A percentile compares a stretch with the other conserved stretches of the same genome.
phyloP scores from a whole-genome alignment of 371 early-diverging fungal genomes.

The Mortierella sp. region DNA sequence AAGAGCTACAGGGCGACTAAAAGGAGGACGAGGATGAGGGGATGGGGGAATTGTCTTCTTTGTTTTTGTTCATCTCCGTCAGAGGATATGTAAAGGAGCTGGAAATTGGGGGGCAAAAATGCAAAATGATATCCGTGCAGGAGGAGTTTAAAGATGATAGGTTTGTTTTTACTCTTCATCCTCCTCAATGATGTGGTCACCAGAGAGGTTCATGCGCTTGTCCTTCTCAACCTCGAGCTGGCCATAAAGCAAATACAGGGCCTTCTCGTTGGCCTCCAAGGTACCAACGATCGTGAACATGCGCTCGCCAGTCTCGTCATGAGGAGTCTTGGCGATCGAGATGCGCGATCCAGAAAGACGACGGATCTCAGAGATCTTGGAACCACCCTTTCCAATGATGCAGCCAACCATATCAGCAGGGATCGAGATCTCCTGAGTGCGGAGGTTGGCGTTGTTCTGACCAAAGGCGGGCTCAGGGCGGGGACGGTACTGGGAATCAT shows the following conservation, averaged over 20 bases:
- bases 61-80: no score
- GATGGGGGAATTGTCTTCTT: no score
- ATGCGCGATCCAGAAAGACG: conserved; percentile 86
- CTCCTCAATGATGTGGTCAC: conserved; percentile 47
- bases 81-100: no score
- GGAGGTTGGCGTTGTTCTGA: conserved; percentile 65
- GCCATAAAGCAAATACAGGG: conserved; percentile 89
- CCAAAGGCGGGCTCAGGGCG: conserved; percentile 53
- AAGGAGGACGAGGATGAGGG: no score
- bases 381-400: conserved; percentile 92
- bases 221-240: conserved; percentile 90
- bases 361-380: conserved; percentile 92
- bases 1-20: no score
- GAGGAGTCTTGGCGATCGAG: conserved; percentile 83
- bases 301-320: conserved; percentile 82
- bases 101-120: not conserved
- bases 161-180: conserved; percentile 35
- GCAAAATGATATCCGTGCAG: no score
- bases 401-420: conserved; percentile 95
- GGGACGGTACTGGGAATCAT: conserved; percentile 37
- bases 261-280: conserved; percentile 87
- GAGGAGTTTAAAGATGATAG: no score
- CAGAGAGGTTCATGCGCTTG: conserved; percentile 68
- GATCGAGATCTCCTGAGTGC: conserved; percentile 87
- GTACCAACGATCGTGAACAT: conserved; percentile 93